phyloP scores from a whole-genome alignment of 1,284 basidiomycete genomes.

The Papiliotrema flavescens region DNA sequence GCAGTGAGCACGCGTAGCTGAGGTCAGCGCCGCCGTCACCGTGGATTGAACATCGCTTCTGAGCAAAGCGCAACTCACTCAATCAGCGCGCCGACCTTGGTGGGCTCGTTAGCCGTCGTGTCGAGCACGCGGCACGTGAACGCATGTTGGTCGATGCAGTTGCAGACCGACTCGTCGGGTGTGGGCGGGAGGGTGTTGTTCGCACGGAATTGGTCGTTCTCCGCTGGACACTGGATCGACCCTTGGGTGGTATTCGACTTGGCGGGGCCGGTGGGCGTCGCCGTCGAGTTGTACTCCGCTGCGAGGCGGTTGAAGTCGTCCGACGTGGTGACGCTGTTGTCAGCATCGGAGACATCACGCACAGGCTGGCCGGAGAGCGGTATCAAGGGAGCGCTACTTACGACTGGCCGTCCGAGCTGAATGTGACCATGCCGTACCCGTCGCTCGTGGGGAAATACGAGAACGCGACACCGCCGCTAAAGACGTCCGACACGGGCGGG shows the following conservation, averaged over 20 bases:
- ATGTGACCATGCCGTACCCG: slow-evolving; percentile 78
- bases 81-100: slow-evolving; percentile 64
- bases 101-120: slow-evolving; percentile 60
- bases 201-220: slow-evolving; percentile 61
- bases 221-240: slow-evolving; percentile 64
- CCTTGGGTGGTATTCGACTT: slow-evolving; percentile 56
- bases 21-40: slow-evolving; percentile 3
- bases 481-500: slow-evolving; percentile 67
- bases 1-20: slow-evolving; percentile 64
- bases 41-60: too few relatives aligned
- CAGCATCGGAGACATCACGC: too few relatives aligned
- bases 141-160: slow-evolving; percentile 62
- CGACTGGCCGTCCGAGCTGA: slow-evolving; percentile 52
- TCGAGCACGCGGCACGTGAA: slow-evolving; percentile 71
- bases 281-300: slow-evolving; percentile 60
- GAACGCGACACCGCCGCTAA: slow-evolving; percentile 86
- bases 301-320: slow-evolving; percentile 63
- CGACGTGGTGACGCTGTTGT: slow-evolving; percentile 31
- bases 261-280: slow-evolving; percentile 62
- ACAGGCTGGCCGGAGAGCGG: too few relatives aligned
- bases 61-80: slow-evolving; percentile 42
- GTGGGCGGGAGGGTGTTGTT: slow-evolving; percentile 73
- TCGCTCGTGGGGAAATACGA: slow-evolving; percentile 67
- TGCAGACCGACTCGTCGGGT: slow-evolving; percentile 72
- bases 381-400: too few relatives aligned